A percentile compares a stretch with the other conserved stretches of the same genome.
These are phyloP conservation scores for Oemleria cerasiformis DNA, from an alignment of 306 rosid genomes.

Conservation along the genomic window DNA sequence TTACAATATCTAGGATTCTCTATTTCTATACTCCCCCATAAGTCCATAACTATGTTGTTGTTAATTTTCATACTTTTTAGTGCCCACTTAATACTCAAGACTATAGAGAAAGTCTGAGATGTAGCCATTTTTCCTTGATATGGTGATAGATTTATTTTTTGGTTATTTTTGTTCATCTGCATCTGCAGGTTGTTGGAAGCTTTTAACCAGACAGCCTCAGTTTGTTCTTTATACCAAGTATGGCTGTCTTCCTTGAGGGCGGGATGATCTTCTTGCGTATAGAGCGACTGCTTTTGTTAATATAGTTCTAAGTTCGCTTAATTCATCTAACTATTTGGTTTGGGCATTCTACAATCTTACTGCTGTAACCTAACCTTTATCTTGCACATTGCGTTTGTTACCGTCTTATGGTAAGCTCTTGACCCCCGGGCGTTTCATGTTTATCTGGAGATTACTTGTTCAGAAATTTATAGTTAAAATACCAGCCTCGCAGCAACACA, in stretches of 20 bases:
- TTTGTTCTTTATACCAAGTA: background rate
- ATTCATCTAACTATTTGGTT: background rate
- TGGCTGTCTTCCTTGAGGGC: background rate
- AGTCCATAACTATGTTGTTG: background rate
- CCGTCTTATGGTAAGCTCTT: background rate
- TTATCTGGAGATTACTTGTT: background rate
- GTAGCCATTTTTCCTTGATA: background rate
- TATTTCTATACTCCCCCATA: background rate
- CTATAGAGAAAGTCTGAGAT: background rate
- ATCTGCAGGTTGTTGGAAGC: constrained; percentile 32
- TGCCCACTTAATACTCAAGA: background rate
- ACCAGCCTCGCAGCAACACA: background rate
- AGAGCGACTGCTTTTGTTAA: background rate
- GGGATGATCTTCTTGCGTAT: constrained; percentile 10
- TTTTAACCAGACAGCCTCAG: background rate
- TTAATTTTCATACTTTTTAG: background rate
- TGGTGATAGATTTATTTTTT: background rate
- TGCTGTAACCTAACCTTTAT: background rate
- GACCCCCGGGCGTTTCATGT: background rate
- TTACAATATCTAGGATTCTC: background rate
- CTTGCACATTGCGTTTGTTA: background rate
- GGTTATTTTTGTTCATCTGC: background rate
- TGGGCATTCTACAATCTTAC: background rate
- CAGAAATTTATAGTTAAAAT: background rate
- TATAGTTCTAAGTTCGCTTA: background rate